Evolutionary conservation across 2,329 filamentous ascomycete genomes (phyloP), one percentile per base, ranked within the genome.

Genomic region (Colletotrichum sp.): DNA sequence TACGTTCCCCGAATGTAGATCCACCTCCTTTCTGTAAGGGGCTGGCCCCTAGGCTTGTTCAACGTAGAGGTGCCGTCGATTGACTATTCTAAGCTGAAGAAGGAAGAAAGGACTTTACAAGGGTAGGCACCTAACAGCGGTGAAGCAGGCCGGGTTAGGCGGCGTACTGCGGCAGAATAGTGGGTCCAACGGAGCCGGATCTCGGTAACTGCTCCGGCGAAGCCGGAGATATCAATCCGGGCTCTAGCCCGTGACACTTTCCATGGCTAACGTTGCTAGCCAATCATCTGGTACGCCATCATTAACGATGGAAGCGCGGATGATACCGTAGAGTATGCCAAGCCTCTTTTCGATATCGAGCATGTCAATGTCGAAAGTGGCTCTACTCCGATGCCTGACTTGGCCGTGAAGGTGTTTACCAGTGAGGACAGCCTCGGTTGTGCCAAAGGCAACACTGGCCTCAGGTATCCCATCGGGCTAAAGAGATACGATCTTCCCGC

Each of bases 401-500:
- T 89, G 2, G 82, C 86, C 4, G 74, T 29, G 8, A 84, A 84
- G 81, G 84, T 83, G 2, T 78, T 83, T n/a, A 86, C 85, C 74
- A 76, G 82, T 13, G 72, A 80, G 2, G 77, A 78, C n/a, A 79
- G 80, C 0, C 77, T 80, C 0, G 82, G 83, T 0, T 87, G 86
- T 75, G 82, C 86, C 68, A 86, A 86, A 51, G 82, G 85, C 0
- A 72, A 78, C 27, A 83, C 83, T 13, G 82, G 84, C 65, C 81
- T 83, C 9, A 81, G 82, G 12, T 87, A 85, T 76, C 86, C 86
- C 2, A 82, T 87, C 67, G 85, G 87, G 24, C 79, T 88, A 2
- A 72, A 82, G 59, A 34, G 68, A 0, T 87, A 86, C 78, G 78
- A 84, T 51, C 31, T 76, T 4, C 55, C 76, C 0, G 79, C 82